A percentile compares a stretch with the other conserved stretches of the same genome.
Conservation (phyloP, 1,284 basidiomycete genomes). For the Chiua sp. region DNA sequence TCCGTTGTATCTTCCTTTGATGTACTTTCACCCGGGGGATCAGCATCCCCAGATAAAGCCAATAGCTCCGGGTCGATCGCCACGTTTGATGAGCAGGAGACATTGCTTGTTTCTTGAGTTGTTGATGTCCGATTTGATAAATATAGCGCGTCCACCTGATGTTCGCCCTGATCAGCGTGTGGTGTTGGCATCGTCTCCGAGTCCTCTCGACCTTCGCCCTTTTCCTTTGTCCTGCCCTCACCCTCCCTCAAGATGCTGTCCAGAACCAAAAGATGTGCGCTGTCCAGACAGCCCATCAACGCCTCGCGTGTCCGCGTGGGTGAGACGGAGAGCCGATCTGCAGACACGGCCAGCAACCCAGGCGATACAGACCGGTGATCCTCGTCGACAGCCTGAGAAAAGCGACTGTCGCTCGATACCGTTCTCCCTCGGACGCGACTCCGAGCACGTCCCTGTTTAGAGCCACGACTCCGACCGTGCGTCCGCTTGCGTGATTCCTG, state of each 20-base stretch:
- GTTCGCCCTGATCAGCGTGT: slow-evolving; percentile 5
- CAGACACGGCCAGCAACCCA: background rate
- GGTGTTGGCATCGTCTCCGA: slow-evolving; percentile 2
- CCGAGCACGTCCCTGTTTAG: slow-evolving; percentile 15
- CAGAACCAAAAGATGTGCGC: slow-evolving; percentile 46
- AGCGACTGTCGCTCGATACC: background rate
- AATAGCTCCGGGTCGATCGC: slow-evolving; percentile 30
- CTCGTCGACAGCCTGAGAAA: background rate
- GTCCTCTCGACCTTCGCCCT: slow-evolving; percentile 13
- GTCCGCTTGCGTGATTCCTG: slow-evolving; percentile 12
- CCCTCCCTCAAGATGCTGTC: slow-evolving; percentile 49
- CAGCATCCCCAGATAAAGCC: slow-evolving; percentile 20
- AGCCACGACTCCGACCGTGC: slow-evolving; percentile 14
- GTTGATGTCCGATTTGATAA: slow-evolving; percentile 1
- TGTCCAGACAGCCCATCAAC: slow-evolving; percentile 42
- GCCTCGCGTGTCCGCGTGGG: slow-evolving; percentile 33
- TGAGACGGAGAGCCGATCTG: background rate
- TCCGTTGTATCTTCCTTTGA: too few species aligned
- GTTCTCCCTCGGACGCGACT: background rate
- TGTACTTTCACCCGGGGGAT: background rate
- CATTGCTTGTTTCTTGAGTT: background rate
- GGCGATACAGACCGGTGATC: background rate
- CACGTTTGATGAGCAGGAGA: background rate
- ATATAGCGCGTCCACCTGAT: background rate
- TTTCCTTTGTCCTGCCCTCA: slow-evolving; percentile 12